These are phyloP conservation scores for Kodamaea arcana DNA, from an alignment of 1,139 yeast species.

Conservation along the genomic window DNA sequence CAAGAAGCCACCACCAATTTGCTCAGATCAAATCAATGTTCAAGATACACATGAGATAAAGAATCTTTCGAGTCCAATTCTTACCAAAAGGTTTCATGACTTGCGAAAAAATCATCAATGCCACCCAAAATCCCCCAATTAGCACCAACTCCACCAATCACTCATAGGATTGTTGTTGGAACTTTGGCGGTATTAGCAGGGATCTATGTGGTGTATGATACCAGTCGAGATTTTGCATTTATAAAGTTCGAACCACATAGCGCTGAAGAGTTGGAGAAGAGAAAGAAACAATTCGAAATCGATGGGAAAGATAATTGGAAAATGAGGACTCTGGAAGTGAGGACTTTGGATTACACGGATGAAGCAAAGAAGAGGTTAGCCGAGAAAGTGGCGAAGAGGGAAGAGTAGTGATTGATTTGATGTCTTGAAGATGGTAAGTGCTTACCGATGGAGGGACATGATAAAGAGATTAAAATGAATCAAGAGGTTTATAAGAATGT, in stretches of 20 bases:
- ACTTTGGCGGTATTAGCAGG: conserved; percentile 36
- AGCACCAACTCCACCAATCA: conserved; percentile 34
- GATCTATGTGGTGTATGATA: conserved; percentile 27
- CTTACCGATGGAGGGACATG: too few species aligned
- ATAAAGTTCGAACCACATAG: conserved; percentile 38
- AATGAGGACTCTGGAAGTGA: conserved; percentile 31
- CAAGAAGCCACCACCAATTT: too few species aligned
- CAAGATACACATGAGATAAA: too few species aligned
- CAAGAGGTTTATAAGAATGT: too few species aligned
- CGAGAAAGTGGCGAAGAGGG: conserved; percentile 20
- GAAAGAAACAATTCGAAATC: conserved; percentile 17
- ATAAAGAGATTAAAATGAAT: too few species aligned
- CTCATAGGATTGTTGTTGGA: conserved; percentile 33
- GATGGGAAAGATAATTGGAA: conserved; percentile 29
- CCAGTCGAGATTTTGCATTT: conserved; percentile 40
- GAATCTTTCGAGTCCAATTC: too few species aligned
- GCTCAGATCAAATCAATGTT: too few species aligned
- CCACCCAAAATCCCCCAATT: too few species aligned
- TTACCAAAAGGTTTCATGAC: too few species aligned
- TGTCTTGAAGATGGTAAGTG: too few species aligned
- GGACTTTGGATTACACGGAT: conserved; percentile 42
- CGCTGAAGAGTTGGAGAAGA: conserved; percentile 37
- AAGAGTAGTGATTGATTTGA: conserved; percentile 2
- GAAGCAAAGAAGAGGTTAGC: conserved; percentile 38
- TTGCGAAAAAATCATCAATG: too few species aligned